Percentiles rank a stretch among this genome's conserved stretches.
phyloP scores from a whole-genome alignment of 1,139 yeast species.

The Protomyces inundatus region DNA sequence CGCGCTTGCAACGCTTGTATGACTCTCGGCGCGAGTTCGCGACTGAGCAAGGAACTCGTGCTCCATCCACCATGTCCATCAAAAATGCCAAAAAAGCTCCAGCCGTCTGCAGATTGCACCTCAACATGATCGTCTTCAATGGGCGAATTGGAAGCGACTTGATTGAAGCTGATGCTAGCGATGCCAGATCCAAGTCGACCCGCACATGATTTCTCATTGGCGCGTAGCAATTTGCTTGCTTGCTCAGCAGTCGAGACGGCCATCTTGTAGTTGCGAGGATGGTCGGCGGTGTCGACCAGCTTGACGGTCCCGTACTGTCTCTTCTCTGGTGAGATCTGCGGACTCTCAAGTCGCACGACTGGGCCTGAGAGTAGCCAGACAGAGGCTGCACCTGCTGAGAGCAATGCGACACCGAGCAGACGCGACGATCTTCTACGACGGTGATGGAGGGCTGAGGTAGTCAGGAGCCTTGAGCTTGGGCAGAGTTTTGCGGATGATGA shows the following conservation, averaged over 20 bases:
- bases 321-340: not conserved
- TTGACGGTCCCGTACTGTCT: not conserved
- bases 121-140: constrained; percentile 93
- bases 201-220: not conserved
- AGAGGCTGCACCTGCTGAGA: not conserved
- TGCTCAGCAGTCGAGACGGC: constrained; percentile 6
- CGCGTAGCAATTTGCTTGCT: constrained; percentile 2
- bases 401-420: not conserved
- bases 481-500: too few species aligned
- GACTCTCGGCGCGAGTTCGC: constrained; percentile 68
- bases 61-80: constrained; percentile 99
- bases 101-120: constrained; percentile 42
- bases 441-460: not conserved
- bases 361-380: not conserved
- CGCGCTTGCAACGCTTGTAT: constrained; percentile 66
- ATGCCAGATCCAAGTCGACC: constrained; percentile 51
- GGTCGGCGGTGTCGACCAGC: constrained; percentile 13
- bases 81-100: constrained; percentile 93
- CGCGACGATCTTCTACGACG: not conserved
- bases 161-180: constrained; percentile 81
- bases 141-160: constrained; percentile 85
- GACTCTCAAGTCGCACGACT: not conserved
- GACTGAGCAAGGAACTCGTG: constrained; percentile 77
- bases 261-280: constrained; percentile 20
- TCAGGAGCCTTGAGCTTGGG: too few species aligned